Conservation (phyloP, 2,329 filamentous ascomycete genomes). For the Aspergillus tanneri region DNA sequence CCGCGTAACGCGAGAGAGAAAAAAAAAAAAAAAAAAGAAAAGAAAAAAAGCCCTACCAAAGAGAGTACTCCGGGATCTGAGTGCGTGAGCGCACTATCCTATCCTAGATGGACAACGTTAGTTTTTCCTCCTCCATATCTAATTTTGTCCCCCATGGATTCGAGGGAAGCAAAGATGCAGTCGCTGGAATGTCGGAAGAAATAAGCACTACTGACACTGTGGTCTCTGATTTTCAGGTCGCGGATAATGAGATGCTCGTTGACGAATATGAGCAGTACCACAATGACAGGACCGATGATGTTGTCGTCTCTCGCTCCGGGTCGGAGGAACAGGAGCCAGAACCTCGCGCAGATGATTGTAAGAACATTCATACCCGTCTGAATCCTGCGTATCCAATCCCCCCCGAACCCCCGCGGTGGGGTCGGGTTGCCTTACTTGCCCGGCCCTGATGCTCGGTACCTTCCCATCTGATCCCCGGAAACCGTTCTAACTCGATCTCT, state of each 20-base stretch:
- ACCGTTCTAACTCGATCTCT: constrained; percentile 16
- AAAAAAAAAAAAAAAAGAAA: background rate
- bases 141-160: background rate
- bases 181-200: background rate
- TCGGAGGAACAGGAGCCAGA: constrained; percentile 57
- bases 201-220: constrained; percentile 11
- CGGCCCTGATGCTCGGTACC: constrained; percentile 1
- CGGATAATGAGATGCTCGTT: constrained; percentile 62
- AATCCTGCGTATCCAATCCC: background rate
- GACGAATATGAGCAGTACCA: constrained; percentile 58
- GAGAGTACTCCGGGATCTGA: constrained; percentile 27
- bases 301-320: constrained; percentile 62
- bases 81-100: constrained; percentile 37
- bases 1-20: background rate
- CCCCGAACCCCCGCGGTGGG: constrained; percentile 13
- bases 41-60: constrained; percentile 21
- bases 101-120: constrained; percentile 47
- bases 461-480: constrained; percentile 1
- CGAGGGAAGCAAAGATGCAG: background rate
- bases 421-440: constrained; percentile 4
- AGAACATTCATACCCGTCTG: constrained; percentile 21
- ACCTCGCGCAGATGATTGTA: constrained; percentile 60
- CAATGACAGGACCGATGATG: constrained; percentile 62
- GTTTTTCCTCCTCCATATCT: constrained; percentile 18
- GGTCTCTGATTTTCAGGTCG: constrained; percentile 46